phyloP scores from a whole-genome alignment of 305 asterid genomes.

The Solanum hybrid region DNA sequence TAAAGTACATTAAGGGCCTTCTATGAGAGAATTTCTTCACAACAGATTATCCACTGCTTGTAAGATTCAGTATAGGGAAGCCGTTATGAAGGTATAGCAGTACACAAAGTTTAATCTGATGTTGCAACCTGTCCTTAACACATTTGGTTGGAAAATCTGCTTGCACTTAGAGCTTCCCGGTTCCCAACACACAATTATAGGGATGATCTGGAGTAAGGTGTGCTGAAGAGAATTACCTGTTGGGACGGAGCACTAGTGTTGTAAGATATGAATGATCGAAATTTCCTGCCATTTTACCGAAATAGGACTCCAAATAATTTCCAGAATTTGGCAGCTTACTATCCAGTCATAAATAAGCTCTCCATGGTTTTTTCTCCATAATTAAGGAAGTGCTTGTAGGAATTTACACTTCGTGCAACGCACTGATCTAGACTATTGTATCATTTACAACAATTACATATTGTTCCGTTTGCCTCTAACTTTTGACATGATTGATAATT shows the following conservation, averaged over 20 bases:
- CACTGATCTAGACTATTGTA: background rate
- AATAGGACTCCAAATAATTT: background rate
- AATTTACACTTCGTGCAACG: background rate
- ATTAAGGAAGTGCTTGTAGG: background rate
- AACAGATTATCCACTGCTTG: background rate
- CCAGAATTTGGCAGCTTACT: background rate
- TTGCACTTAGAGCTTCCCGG: background rate
- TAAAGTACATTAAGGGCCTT: background rate
- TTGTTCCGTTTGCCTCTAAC: background rate
- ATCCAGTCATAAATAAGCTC: background rate
- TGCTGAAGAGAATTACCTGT: background rate
- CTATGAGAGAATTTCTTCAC: background rate
- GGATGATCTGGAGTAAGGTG: background rate
- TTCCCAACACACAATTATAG: background rate
- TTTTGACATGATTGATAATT: slow-evolving; percentile 8
- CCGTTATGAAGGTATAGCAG: background rate
- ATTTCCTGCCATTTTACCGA: background rate
- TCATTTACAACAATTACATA: background rate
- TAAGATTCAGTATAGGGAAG: background rate
- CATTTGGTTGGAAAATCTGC: background rate
- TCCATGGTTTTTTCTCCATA: background rate
- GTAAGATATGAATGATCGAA: background rate
- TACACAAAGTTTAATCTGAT: background rate
- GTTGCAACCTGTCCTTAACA: background rate
- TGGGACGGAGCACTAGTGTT: background rate